Evolutionary conservation across 1,284 basidiomycete species (phyloP).

Genomic region (Tilletia caries): DNA sequence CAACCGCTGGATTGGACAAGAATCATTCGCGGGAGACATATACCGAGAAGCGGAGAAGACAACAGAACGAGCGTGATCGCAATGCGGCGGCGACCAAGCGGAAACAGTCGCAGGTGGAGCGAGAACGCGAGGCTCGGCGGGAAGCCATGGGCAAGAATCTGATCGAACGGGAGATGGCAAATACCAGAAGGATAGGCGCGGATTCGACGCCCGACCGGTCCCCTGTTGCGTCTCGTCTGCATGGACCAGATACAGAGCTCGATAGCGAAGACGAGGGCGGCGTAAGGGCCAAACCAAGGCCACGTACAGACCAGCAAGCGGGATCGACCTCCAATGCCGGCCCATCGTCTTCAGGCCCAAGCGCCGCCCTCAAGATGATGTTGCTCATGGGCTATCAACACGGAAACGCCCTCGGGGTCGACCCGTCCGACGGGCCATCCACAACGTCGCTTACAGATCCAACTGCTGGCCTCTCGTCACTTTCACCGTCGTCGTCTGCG

Average conservation of each 20-base stretch:
- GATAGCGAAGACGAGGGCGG: neutral
- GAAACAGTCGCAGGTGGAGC: neutral
- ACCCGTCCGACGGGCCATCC: neutral
- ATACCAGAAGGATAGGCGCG: too few relatives aligned
- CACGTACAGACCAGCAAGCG: neutral
- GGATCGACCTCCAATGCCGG: neutral
- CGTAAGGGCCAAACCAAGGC: neutral
- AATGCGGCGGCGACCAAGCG: neutral
- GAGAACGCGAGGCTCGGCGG: conserved; percentile 16
- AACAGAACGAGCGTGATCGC: conserved; percentile 12
- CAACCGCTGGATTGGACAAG: neutral
- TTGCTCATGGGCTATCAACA: conserved; percentile 20
- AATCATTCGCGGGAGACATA: neutral
- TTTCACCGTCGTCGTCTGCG: neutral
- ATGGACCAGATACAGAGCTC: neutral
- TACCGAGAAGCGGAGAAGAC: conserved; percentile 8
- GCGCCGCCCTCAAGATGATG: conserved; percentile 24
- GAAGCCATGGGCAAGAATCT: conserved; percentile 12
- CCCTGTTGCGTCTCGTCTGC: neutral
- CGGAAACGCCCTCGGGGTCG: conserved; percentile 17
- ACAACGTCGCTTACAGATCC: neutral
- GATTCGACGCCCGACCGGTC: too few relatives aligned
- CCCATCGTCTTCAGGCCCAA: neutral
- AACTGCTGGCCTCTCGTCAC: neutral
- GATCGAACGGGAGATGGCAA: conserved; percentile 1